Percentiles rank a stretch among this genome's conserved stretches.
Conservation (phyloP, 192 early-diverging fungal genomes). For the Dissophora ornata region DNA sequence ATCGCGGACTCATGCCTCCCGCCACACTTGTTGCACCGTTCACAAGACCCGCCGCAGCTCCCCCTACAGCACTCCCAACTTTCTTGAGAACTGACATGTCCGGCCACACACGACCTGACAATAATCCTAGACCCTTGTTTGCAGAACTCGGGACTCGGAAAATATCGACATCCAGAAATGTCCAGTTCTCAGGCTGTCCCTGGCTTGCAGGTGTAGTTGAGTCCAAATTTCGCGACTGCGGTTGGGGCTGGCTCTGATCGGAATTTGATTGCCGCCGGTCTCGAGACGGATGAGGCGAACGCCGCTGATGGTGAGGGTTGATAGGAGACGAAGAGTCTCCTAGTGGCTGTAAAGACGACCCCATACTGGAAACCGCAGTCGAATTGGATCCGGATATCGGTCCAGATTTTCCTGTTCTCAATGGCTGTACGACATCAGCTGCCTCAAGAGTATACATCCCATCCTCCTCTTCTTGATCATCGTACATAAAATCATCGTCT, state of each 20-base stretch:
- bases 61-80: slow-evolving; percentile 45
- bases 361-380: not conserved
- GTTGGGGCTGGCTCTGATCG: not conserved
- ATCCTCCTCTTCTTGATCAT: slow-evolving; percentile 48
- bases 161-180: slow-evolving; percentile 45
- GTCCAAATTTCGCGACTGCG: not conserved
- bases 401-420: not conserved
- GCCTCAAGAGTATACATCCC: slow-evolving; percentile 33
- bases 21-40: slow-evolving; percentile 24
- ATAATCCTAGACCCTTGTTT: slow-evolving; percentile 18
- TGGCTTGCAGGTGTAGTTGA: not conserved
- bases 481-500: slow-evolving; percentile 44
- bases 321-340: not conserved
- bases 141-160: slow-evolving; percentile 28
- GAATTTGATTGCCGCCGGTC: slow-evolving; percentile 15
- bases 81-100: slow-evolving; percentile 39
- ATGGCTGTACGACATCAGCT: not conserved
- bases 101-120: slow-evolving; percentile 39
- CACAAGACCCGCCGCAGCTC: slow-evolving; percentile 41
- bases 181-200: slow-evolving; percentile 47
- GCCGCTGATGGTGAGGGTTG: slow-evolving; percentile 15
- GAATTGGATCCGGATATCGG: not conserved
- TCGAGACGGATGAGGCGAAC: slow-evolving; percentile 22
- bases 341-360: not conserved
- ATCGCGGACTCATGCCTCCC: not conserved